A percentile compares a stretch with the other conserved stretches of the same genome.
phyloP scores from a whole-genome alignment of 2,329 filamentous ascomycete species.

The Aureobasidium leucospermi region DNA sequence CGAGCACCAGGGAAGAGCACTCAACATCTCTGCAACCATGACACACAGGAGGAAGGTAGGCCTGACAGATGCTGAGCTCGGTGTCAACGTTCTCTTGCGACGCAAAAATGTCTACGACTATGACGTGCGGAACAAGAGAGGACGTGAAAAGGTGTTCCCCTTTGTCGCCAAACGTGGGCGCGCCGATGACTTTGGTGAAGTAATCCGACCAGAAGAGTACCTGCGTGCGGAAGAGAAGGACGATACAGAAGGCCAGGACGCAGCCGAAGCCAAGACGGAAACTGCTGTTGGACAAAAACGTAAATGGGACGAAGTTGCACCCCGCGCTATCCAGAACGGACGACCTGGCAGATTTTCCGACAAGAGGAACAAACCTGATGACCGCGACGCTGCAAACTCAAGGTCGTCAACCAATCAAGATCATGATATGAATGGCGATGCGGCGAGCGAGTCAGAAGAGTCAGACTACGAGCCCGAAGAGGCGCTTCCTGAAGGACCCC shows the following conservation, averaged over 20 bases:
- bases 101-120: constrained; percentile 90
- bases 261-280: constrained; percentile 43
- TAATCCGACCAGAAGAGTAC: constrained; percentile 91
- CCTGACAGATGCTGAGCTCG: constrained; percentile 81
- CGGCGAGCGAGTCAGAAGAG: constrained; percentile 41
- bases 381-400: constrained; percentile 23
- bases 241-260: constrained; percentile 59
- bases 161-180: constrained; percentile 72
- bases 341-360: constrained; percentile 23
- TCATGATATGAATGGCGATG: constrained; percentile 20
- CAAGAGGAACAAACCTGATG: constrained; percentile 32
- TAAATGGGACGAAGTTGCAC: constrained; percentile 73
- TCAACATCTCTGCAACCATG: constrained; percentile 81
- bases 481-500: constrained; percentile 54
- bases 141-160: constrained; percentile 86
- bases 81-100: constrained; percentile 82
- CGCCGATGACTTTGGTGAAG: constrained; percentile 85
- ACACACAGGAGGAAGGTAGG: constrained; percentile 83
- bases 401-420: constrained; percentile 15
- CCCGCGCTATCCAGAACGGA: constrained; percentile 17
- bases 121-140: constrained; percentile 83
- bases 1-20: constrained; percentile 82
- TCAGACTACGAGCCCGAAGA: constrained; percentile 46
- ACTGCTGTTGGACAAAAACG: constrained; percentile 74
- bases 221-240: constrained; percentile 87